A percentile compares a stretch with the other conserved stretches of the same genome.
These are phyloP conservation scores for Pittosporum tobira DNA, from an alignment of 129 eudicot genomes.

Conservation along the genomic window DNA sequence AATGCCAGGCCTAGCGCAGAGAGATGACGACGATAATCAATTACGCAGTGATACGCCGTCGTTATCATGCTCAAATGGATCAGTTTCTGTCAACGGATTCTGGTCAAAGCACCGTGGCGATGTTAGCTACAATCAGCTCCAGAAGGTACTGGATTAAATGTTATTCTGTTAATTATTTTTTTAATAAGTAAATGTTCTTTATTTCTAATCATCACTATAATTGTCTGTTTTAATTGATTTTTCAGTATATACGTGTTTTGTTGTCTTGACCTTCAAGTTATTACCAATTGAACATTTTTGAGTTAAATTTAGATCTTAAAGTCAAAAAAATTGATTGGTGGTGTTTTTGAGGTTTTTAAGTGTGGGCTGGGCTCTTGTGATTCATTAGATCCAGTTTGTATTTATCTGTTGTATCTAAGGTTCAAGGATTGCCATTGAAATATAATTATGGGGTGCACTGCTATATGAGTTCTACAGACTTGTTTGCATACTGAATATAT, in stretches of 20 bases:
- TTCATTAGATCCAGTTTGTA: too few relatives aligned
- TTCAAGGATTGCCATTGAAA: too few relatives aligned
- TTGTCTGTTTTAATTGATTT: conserved; percentile 4
- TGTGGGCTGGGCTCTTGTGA: neutral
- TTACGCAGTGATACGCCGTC: conserved; percentile 31
- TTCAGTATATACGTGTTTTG: conserved; percentile 6
- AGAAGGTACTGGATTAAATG: conserved; percentile 59
- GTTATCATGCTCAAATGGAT: conserved; percentile 34
- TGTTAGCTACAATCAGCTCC: conserved; percentile 78
- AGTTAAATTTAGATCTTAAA: conserved; percentile 20
- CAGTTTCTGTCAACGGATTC: conserved; percentile 48
- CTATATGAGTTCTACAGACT: too few relatives aligned
- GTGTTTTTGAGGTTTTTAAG: neutral
- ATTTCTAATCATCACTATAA: conserved; percentile 8
- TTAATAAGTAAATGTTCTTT: conserved; percentile 3
- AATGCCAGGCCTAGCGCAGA: conserved; percentile 70
- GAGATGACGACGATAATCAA: conserved; percentile 33
- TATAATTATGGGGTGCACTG: too few relatives aligned
- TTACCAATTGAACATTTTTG: neutral
- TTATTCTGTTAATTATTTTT: neutral
- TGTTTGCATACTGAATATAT: too few relatives aligned
- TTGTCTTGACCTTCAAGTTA: neutral
- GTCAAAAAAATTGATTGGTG: neutral
- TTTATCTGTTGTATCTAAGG: too few relatives aligned
- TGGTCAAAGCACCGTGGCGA: conserved; percentile 81